Conservation (phyloP, 2,329 filamentous ascomycete genomes). For the Trichoderma oligosporum region DNA sequence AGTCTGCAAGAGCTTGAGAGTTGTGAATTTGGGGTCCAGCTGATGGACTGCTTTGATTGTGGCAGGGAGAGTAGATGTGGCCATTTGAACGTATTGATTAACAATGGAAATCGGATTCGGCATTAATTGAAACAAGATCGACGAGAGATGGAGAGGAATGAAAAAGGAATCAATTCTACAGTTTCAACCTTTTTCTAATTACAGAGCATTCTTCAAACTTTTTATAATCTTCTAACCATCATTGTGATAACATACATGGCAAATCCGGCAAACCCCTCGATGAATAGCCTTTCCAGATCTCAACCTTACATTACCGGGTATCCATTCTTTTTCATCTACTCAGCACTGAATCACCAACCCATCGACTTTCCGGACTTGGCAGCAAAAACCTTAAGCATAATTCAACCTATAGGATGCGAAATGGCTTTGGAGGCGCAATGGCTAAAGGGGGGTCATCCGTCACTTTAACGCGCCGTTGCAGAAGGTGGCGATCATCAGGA, state of each 20-base stretch:
- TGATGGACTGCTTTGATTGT: constrained; percentile 28
- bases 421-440: background rate
- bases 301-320: background rate
- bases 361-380: background rate
- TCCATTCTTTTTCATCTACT: background rate
- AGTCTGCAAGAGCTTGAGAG: constrained; percentile 22
- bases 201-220: background rate
- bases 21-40: constrained; percentile 22
- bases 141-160: background rate
- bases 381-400: constrained; percentile 7
- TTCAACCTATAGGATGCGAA: background rate
- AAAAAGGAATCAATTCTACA: background rate
- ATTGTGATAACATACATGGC: background rate
- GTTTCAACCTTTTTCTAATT: no score
- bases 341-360: background rate
- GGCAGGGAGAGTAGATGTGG: constrained; percentile 9
- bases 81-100: constrained; percentile 11
- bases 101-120: background rate
- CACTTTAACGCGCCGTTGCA: background rate
- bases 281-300: constrained; percentile 6
- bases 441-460: background rate
- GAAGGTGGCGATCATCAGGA: background rate
- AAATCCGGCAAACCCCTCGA: background rate
- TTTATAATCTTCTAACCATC: constrained; percentile 4
- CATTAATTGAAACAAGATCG: background rate